A percentile compares a stretch with the other conserved stretches of the same genome.
Conservation (phyloP, 768 basidiomycete species). For the Lactarius sanguifluus region DNA sequence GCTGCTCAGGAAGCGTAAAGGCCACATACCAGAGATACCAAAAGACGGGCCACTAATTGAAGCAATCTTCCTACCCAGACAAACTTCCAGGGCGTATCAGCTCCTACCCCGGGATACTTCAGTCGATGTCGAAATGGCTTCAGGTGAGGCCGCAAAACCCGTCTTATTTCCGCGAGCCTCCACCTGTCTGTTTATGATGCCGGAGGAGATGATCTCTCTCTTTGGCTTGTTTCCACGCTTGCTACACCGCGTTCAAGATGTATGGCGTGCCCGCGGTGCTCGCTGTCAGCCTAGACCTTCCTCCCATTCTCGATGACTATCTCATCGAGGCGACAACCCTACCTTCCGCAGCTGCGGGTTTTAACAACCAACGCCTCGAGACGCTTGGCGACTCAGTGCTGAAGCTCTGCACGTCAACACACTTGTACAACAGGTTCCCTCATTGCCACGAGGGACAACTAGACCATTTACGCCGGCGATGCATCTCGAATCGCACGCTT, state of each 20-base stretch:
- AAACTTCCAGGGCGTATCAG: slow-evolving; percentile 36
- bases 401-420: slow-evolving; percentile 71
- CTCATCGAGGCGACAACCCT: slow-evolving; percentile 76
- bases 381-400: slow-evolving; percentile 85
- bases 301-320: slow-evolving; percentile 54
- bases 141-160: slow-evolving; percentile 27
- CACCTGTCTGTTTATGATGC: slow-evolving; percentile 57
- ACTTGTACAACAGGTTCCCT: slow-evolving; percentile 75
- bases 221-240: slow-evolving; percentile 62
- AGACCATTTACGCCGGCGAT: slow-evolving; percentile 57
- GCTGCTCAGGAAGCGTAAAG: slow-evolving; percentile 53
- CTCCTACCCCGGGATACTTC: slow-evolving; percentile 38
- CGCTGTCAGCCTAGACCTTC: slow-evolving; percentile 58
- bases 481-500: slow-evolving; percentile 70
- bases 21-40: slow-evolving; percentile 45
- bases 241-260: slow-evolving; percentile 61
- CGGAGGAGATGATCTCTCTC: slow-evolving; percentile 41
- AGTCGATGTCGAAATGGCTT: slow-evolving; percentile 11
- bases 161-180: slow-evolving; percentile 44
- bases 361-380: slow-evolving; percentile 83
- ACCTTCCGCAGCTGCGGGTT: slow-evolving; percentile 60
- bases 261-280: slow-evolving; percentile 57
- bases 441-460: slow-evolving; percentile 84
- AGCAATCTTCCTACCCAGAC: slow-evolving; percentile 44
- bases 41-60: slow-evolving; percentile 64